Base-by-base conservation (phyloP, 164 flowering plant species). In the Houttuynia cordata region DNA sequence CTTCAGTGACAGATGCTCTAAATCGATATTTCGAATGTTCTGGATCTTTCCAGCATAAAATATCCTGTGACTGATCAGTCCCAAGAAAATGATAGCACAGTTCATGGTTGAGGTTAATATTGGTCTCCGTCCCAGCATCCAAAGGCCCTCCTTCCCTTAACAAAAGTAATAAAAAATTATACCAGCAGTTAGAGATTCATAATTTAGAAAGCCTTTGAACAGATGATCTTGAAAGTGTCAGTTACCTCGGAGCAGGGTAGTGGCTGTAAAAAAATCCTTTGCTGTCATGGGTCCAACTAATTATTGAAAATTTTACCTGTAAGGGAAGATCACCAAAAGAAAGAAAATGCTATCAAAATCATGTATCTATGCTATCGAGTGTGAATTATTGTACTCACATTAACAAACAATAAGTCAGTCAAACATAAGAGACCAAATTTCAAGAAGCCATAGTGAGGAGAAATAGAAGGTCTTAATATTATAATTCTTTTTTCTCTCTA, bases 221-320 rank as follows among this genome's bases (percentile, higher is more conserved):
- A 12, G 17, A 0, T 30, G 34, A 57, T 9, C 45, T 12, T 24
- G 41, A 56, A 53, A 12, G 25, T 24, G 4, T 21, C 7, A 78
- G 92, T 76, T 75, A 94, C 99, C 76, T 77, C 50, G 97, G 96
- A 67, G 90, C 78, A 15, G 99, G 96, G 65, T 79, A 94, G 23
- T 96, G 96, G 69, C 87, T 68, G 63, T 94, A 94, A 77, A 94
- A 94, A 70, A 94, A 94, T 0, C 99, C 99, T 77, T 85, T 94
- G 73, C 72, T 71, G 68, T 94, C 99, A 72, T 83, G 85, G 0
- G 99, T 91, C 97, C 99, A 94, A 61, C 76, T 74, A 61, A 91
- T 82, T 24, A 74, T 62, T 4, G 94, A 76, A 78, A 91, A 94
- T 71, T 94, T 94, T 50, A 88, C 97, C 99, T 94, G 85, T 41